phyloP scores from a whole-genome alignment of 768 basidiomycete species.

The Xerocomellus chrysenteron region DNA sequence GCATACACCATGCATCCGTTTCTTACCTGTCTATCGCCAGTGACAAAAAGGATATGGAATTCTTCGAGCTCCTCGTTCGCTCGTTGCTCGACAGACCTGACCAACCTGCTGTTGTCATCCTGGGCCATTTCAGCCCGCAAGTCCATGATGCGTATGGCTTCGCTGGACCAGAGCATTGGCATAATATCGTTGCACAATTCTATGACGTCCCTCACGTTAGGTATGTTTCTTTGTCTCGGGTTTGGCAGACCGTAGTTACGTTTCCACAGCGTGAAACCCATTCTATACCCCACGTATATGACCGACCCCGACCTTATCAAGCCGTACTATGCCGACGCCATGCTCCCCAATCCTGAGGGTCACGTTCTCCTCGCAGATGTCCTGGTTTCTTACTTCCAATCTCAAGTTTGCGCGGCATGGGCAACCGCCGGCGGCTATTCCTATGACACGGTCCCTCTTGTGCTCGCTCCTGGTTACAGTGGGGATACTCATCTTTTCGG shows the following conservation, averaged over 20 bases:
- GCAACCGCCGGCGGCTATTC: slow-evolving; percentile 63
- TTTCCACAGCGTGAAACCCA: slow-evolving; percentile 64
- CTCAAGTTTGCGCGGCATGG: slow-evolving; percentile 89
- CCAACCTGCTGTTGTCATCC: slow-evolving; percentile 85
- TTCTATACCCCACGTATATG: slow-evolving; percentile 83
- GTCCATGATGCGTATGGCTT: slow-evolving; percentile 76
- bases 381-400: slow-evolving; percentile 87
- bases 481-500: slow-evolving; percentile 68
- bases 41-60: slow-evolving; percentile 66
- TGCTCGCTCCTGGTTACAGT: slow-evolving; percentile 37
- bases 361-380: slow-evolving; percentile 90
- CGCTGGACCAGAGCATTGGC: slow-evolving; percentile 87
- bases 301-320: slow-evolving; percentile 60
- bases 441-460: slow-evolving; percentile 55
- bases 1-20: neutral
- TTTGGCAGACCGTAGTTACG: neutral
- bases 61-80: slow-evolving; percentile 91
- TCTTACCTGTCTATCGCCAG: slow-evolving; percentile 36
- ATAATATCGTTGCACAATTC: slow-evolving; percentile 89
- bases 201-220: slow-evolving; percentile 95
- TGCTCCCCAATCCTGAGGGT: slow-evolving; percentile 77
- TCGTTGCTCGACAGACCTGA: slow-evolving; percentile 89
- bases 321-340: slow-evolving; percentile 76
- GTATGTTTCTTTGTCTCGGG: slow-evolving; percentile 30
- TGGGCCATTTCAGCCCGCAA: slow-evolving; percentile 96